Evolutionary conservation across 176 grass and related monocot genomes (phyloP), one percentile per base, ranked within the genome.

Genomic region (Eragrostis nindensis): DNA sequence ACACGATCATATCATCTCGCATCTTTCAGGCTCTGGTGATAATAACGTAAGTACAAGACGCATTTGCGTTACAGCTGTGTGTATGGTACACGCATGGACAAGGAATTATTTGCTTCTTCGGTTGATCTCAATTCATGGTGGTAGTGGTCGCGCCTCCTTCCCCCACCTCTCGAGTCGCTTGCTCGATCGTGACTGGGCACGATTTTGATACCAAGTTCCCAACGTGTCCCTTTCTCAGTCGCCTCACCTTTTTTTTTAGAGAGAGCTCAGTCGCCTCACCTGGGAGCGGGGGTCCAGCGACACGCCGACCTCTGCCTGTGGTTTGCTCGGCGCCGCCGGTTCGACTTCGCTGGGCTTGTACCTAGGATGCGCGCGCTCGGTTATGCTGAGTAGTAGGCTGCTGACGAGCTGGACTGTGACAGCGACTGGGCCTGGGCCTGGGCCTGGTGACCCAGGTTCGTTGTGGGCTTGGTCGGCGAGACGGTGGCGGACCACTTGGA

Each of bases 341-440:
- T n/a, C n/a, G n/a, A n/a, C n/a, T n/a, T n/a, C n/a, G n/a, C n/a
- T n/a, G n/a, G n/a, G n/a, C n/a, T n/a, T n/a, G n/a, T n/a, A n/a
- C n/a, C n/a, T n/a, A n/a, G n/a, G n/a, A n/a, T n/a, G n/a, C n/a
- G n/a, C n/a, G n/a, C n/a, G n/a, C n/a, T n/a, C n/a, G n/a, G n/a
- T n/a, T n/a, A 79, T 32, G 84, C 54, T 27, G 83, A 86, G 83
- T 86, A 90, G 32, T 86, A 90, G 24, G 87, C 66, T 59, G 87
- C 66, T 59, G 71, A 30, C 7, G 83, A 89, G 66, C 66, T 82
- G 45, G 75, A 77, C 17, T 39, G 62, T n/a, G 60, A 25, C 18
- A 76, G 68, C 8, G 60, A 16, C 38, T 75, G 73, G 26, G 69
- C 39, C 9, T 82, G n/a, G n/a, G n/a, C n/a, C n/a, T n/a, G 65